Evolutionary conservation across 345 rosid species (phyloP).

Genomic region (Gossypioides kirkii): DNA sequence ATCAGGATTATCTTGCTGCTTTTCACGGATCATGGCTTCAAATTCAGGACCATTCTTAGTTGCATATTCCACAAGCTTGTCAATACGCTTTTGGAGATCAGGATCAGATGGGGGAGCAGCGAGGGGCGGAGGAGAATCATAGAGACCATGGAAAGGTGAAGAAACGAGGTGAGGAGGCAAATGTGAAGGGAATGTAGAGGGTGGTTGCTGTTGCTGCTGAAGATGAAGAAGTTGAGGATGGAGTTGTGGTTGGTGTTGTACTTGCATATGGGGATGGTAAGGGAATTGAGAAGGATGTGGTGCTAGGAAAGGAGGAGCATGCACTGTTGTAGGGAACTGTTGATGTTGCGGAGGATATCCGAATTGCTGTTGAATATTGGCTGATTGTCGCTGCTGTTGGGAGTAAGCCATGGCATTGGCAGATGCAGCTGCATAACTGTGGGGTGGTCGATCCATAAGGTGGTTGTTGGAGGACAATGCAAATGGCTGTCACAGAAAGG

Average conservation of each 20-base stretch:
- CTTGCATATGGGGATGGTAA: slow-evolving; percentile 64
- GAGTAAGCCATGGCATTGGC: slow-evolving; percentile 75
- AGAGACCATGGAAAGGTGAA: slow-evolving; percentile 58
- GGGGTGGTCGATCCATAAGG: slow-evolving; percentile 46
- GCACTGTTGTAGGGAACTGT: slow-evolving; percentile 51
- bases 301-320: slow-evolving; percentile 54
- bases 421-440: slow-evolving; percentile 47
- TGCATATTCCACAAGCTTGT: slow-evolving; percentile 88
- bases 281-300: slow-evolving; percentile 88
- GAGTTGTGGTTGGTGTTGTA: slow-evolving; percentile 51
- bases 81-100: slow-evolving; percentile 93
- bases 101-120: slow-evolving; percentile 86
- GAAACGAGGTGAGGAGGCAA: slow-evolving; percentile 59
- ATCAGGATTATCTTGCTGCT: slow-evolving; percentile 92
- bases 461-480: neutral
- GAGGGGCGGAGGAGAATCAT: slow-evolving; percentile 70
- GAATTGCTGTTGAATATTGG: slow-evolving; percentile 62
- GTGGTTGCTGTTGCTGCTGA: slow-evolving; percentile 44
- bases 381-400: slow-evolving; percentile 64
- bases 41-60: slow-evolving; percentile 93
- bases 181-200: slow-evolving; percentile 60
- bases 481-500: neutral
- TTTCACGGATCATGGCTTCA: slow-evolving; percentile 92
- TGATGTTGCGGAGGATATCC: slow-evolving; percentile 87
- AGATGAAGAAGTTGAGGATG: slow-evolving; percentile 64